A percentile compares a stretch with the other conserved stretches of the same genome.
Conservation (phyloP, 352 stramenopile species). For the Thraustotheca clavata region DNA sequence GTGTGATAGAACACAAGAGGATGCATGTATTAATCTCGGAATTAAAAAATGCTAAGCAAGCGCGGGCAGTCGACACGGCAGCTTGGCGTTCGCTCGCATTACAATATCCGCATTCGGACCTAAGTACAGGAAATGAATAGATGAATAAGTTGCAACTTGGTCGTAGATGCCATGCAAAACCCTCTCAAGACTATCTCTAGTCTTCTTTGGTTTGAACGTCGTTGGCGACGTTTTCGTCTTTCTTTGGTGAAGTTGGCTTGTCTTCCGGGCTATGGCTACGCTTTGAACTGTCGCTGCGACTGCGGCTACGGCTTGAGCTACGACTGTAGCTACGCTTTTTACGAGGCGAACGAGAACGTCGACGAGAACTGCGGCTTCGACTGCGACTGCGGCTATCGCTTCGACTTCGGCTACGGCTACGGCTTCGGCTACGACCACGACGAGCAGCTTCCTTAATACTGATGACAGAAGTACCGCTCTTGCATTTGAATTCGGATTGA, state of each 20-base stretch:
- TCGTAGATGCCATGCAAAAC: not conserved
- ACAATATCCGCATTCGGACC: not conserved
- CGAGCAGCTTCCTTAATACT: conserved; percentile 39
- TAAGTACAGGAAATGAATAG: conserved; percentile 6
- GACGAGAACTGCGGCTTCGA: conserved; percentile 27
- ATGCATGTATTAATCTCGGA: not conserved
- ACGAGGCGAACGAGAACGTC: conserved; percentile 30
- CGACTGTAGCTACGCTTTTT: conserved; percentile 24
- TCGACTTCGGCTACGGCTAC: conserved; percentile 1
- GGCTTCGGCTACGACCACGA: conserved; percentile 32
- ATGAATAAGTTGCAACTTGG: not conserved
- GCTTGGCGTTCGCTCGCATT: not conserved
- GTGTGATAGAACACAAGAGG: not conserved
- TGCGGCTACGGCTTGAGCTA: conserved; percentile 30
- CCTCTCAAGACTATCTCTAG: no score
- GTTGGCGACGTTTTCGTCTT: conserved; percentile 14
- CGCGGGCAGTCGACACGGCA: not conserved
- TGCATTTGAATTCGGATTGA: conserved; percentile 29
- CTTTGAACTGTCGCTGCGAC: conserved; percentile 28
- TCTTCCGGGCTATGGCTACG: conserved; percentile 10
- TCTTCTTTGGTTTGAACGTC: conserved; percentile 15
- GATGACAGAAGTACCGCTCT: conserved; percentile 42
- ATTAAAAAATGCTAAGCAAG: not conserved
- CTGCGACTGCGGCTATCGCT: conserved; percentile 26
- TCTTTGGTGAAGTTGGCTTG: not conserved